Percentiles rank a stretch among this genome's conserved stretches.
These are phyloP conservation scores for Metarhizium humberi DNA, from an alignment of 2,329 filamentous ascomycete species.

Conservation along the genomic window DNA sequence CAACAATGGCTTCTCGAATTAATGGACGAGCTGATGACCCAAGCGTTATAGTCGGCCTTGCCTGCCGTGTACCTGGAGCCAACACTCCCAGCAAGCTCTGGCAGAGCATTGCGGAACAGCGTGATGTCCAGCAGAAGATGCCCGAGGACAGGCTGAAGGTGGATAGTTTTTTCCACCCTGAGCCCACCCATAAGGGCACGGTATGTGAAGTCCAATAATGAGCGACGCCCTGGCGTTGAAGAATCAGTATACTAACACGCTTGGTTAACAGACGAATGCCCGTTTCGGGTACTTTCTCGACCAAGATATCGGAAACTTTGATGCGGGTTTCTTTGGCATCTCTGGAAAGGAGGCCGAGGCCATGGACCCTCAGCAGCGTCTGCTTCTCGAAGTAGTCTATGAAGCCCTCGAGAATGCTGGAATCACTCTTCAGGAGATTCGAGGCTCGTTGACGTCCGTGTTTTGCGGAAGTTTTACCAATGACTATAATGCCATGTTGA, in stretches of 20 bases:
- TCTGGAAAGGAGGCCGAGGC: background rate
- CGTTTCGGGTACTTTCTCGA: slow-evolving; percentile 3
- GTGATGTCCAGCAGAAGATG: slow-evolving; percentile 25
- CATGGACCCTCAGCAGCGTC: background rate
- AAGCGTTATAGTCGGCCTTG: slow-evolving; percentile 22
- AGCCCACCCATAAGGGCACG: slow-evolving; percentile 13
- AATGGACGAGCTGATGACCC: too few relatives aligned
- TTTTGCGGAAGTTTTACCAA: slow-evolving; percentile 17
- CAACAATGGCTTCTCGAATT: slow-evolving; percentile 8
- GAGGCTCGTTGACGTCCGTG: background rate
- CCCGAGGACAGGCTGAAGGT: slow-evolving; percentile 37
- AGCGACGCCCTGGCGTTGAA: background rate
- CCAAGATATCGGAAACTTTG: background rate
- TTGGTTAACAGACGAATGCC: slow-evolving; percentile 7
- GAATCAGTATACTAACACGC: background rate
- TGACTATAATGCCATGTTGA: slow-evolving; percentile 15
- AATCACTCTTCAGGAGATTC: background rate
- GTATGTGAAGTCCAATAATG: slow-evolving; percentile 1
- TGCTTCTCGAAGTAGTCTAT: background rate
- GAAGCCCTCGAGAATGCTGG: slow-evolving; percentile 1
- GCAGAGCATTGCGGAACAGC: slow-evolving; percentile 18
- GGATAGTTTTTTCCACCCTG: slow-evolving; percentile 27
- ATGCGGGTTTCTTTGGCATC: background rate
- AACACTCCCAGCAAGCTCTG: slow-evolving; percentile 18
- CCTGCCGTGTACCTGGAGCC: slow-evolving; percentile 20